Evolutionary conservation across 352 stramenopile species (phyloP), one percentile per base, ranked within the genome.

Genomic region (Globisporangium parvum): DNA sequence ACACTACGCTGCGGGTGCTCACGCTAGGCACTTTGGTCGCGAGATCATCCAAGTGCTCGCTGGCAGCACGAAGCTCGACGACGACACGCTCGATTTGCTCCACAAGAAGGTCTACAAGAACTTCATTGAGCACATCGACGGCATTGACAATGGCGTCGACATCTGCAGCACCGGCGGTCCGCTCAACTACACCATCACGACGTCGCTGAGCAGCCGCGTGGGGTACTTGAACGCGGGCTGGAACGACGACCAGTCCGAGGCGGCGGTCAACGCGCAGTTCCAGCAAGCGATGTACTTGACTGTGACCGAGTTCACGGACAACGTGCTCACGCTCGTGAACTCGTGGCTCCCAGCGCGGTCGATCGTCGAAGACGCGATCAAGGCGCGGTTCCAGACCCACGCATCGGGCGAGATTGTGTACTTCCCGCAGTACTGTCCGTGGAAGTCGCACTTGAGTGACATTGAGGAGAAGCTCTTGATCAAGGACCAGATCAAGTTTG

Each of bases 111-210:
- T 97, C 20, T 99, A 99, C 80, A 88, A 97, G 69, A 91, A 81
- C 52, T 98, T 99, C 48, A 88, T 99, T 31, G 96, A 99, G 80
- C 91, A 98, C 59, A 95, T 99, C 53, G 97, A 99, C 74, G 97
- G 93, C 39, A 98, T 99, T 61, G 97, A 99, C 80, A 99, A 99
- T 56, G 97, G 97, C 53, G 91, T 99, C 2, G 93, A 99, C 61
- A 67, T 89, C 44, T 68, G 67, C 35, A 72, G 49, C 35, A 70
- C 64, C 2, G 67, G 62, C 5, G 73, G 65, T 0, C 67, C 73
- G 33, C 69, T 86, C 55, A 93, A 90, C 57, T 95, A 95, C 66
- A 58, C 71, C 33, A 68, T 95, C 49, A 81, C 80, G 24, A 90
- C 85, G 31, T 90, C 71, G 50, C 73, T 95, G 26, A 93, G 82